Conservation (phyloP, 2,329 filamentous ascomycete species). For the Elsinoe fawcettii region DNA sequence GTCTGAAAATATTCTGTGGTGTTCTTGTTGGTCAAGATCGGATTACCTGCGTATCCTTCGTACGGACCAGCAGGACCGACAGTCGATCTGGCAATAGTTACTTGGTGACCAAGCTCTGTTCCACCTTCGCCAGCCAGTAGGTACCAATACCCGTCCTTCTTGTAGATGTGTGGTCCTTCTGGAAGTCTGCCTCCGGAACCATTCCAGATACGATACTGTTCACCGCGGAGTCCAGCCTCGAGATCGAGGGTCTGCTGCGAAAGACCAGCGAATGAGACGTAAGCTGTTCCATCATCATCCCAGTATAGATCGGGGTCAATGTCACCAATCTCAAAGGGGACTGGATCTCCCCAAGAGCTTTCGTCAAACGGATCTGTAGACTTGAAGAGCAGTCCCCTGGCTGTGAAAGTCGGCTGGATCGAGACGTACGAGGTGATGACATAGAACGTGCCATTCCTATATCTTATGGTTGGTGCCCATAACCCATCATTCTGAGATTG, state of each 20-base stretch:
- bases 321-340: constrained; percentile 35
- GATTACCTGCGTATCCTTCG: constrained; percentile 22
- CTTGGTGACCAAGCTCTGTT: constrained; percentile 35
- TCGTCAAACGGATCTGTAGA: constrained; percentile 37
- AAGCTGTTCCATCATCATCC: constrained; percentile 26
- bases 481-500: constrained; percentile 30
- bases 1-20: constrained; percentile 38
- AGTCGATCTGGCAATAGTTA: constrained; percentile 33
- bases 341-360: constrained; percentile 41
- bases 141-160: constrained; percentile 32
- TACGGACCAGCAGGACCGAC: constrained; percentile 27
- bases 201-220: constrained; percentile 29
- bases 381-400: constrained; percentile 42
- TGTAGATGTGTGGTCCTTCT: constrained; percentile 35
- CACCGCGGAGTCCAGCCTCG: constrained; percentile 25
- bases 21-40: constrained; percentile 24
- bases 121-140: constrained; percentile 33
- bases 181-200: constrained; percentile 30
- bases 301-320: constrained; percentile 30
- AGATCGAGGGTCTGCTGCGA: constrained; percentile 28
- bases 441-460: constrained; percentile 36
- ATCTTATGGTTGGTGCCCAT: constrained; percentile 36
- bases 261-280: constrained; percentile 36
- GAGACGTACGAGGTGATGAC: constrained; percentile 27
- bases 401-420: constrained; percentile 22